Evolutionary conservation across 805 yeast genomes (phyloP), one percentile per base, ranked within the genome.

Genomic region (Zygosaccharomyces gambellarensis): DNA sequence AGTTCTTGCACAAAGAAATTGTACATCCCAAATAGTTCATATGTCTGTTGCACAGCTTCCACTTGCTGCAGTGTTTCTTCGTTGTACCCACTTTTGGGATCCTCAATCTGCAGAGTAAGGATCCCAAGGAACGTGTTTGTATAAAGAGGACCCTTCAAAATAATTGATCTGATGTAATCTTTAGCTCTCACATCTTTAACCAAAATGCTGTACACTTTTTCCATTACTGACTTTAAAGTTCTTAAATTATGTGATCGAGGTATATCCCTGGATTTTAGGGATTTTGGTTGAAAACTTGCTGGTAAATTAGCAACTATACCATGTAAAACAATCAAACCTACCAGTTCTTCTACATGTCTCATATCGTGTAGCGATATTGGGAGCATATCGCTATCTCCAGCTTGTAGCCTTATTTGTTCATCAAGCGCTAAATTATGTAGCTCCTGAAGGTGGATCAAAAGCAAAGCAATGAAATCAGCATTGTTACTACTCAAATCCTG

Each of bases 341-440:
- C 65, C 39, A 92, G 61, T 21, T 74, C 77, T 31, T 85, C 83
- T 48, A 94, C 78, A 3, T 80, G 76, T 62, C 82, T 85, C 76
- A 92, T 82, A 63, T 94, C 98, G 58, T 88, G 90, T 8, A 92
- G 72, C 0, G 97, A 87, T 12, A 92, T 83, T 7, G 85, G 72
- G 9, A 86, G 54, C 39, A 72, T 50, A 23, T 61, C 52, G 29
- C 54, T 59, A 5, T 59, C 63, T 2, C 47, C 31, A 21, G 40
- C 36, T 42, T 40, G 23, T 12, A 45, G 43, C 29, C 47, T 5
- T 43, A 14, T 8, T 32, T 61, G 56, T 32, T 48, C 50, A 4
- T 49, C 42, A 17, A 38, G 9, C 1, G 58, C 49, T 22, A 55
- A 44, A 6, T 14, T 32, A 49, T 59, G 52, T 25, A 64, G 48